Evolutionary conservation across 805 yeast genomes (phyloP).

Genomic region (Alloascoidea hylecoeti): DNA sequence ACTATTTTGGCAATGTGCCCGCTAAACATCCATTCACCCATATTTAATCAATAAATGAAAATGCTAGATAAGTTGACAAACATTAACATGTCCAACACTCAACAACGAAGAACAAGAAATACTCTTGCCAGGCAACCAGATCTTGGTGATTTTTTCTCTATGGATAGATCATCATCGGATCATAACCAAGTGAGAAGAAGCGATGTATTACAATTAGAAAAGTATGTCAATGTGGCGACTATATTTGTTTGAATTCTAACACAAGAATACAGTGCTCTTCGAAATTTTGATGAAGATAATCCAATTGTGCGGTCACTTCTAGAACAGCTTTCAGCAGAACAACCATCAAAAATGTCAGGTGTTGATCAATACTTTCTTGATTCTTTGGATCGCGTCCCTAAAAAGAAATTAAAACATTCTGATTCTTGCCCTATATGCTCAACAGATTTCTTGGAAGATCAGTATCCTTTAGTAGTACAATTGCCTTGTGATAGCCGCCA

Average conservation of each 20-base stretch:
- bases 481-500: slow-evolving; percentile 60
- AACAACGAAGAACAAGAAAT: neutral
- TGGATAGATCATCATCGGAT: neutral
- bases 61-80: too few species aligned
- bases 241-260: too few species aligned
- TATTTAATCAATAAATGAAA: too few species aligned
- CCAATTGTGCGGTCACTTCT: neutral
- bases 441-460: slow-evolving; percentile 51
- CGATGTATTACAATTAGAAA: neutral
- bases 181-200: neutral
- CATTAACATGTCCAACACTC: neutral
- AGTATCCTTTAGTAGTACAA: slow-evolving; percentile 66
- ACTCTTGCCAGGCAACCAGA: neutral
- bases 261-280: slow-evolving; percentile 1
- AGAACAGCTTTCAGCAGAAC: neutral
- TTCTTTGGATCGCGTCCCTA: slow-evolving; percentile 56
- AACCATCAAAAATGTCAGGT: slow-evolving; percentile 20
- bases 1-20: too few species aligned
- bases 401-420: slow-evolving; percentile 23
- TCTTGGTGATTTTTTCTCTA: neutral
- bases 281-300: neutral
- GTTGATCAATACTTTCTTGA: slow-evolving; percentile 63
- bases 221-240: too few species aligned
- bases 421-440: slow-evolving; percentile 84
- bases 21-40: too few species aligned